Evolutionary conservation across 2,329 filamentous ascomycete species (phyloP), one percentile per base, ranked within the genome.

Genomic region (Coniochaeta prunicola): DNA sequence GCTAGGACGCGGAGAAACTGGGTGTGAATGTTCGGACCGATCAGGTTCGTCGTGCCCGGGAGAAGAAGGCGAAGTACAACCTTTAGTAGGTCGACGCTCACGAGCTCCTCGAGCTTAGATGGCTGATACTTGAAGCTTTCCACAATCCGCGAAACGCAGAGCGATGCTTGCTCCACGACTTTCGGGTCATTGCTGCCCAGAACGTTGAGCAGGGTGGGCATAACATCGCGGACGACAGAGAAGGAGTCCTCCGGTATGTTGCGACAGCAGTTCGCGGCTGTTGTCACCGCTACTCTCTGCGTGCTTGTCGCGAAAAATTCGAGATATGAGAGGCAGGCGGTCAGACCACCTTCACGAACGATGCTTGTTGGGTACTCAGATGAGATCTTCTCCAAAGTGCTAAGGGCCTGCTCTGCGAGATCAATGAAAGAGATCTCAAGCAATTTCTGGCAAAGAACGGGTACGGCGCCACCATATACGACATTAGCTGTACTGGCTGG

Each of bases 231-330:
- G 55, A 99, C 90, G 10, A 96, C 92, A 1, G 86, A 80, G 69
- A 99, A 99, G 0, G 91, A 96, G 68, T 97, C 94, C 66, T 93
- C 89, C 1, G 92, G 91, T 19, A 99, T 94, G 69, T 97, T 97
- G 63, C 94, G 90, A 72, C 96, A 99, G 76, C 94, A 99, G 70
- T 99, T 99, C 59, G 94, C 96, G 10, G 96, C 94, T 13, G 93
- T 99, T 3, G 92, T 97, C 8, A 99, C 94, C 7, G 94, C 94
- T 15, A 93, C 97, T 64, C 94, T 86, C 74, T 99, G 94, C 2
- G 94, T 97, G 72, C 93, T 94, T 0, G 94, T 99, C 17, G 93
- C 89, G 68, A 99, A 99, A 75, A 99, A 99, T 71, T 99, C 94
- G 59, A 99, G 83, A 70, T 94, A 97, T 0, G 91, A 96, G 64